phyloP scores from a whole-genome alignment of 2,329 filamentous ascomycete species.

The Colletotrichum sp. region DNA sequence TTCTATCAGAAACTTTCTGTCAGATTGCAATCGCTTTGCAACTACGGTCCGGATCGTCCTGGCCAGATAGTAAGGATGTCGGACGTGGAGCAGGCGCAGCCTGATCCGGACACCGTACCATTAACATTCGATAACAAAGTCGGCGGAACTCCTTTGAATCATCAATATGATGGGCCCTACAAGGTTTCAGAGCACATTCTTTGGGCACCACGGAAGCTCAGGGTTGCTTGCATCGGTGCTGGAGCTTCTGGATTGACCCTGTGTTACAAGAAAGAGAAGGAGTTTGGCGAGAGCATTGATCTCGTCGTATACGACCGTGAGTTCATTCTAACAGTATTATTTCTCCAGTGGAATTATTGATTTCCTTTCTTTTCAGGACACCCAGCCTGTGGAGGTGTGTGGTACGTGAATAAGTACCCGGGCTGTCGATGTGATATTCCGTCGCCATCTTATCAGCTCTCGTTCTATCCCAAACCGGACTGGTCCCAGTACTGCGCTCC shows the following conservation, averaged over 20 bases:
- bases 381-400: constrained; percentile 32
- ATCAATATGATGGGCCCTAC: neutral
- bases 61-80: neutral
- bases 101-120: neutral
- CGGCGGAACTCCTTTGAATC: neutral
- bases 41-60: neutral
- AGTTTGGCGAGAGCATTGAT: constrained; percentile 16
- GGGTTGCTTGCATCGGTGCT: constrained; percentile 3
- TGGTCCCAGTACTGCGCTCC: constrained; percentile 47
- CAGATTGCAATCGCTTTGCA: neutral
- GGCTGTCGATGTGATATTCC: constrained; percentile 38
- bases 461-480: constrained; percentile 48
- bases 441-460: constrained; percentile 48
- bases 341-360: neutral
- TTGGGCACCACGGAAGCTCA: neutral
- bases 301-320: constrained; percentile 27
- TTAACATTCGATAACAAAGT: neutral
- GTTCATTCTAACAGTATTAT: neutral
- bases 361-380: neutral
- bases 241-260: constrained; percentile 11
- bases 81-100: neutral
- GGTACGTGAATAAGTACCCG: constrained; percentile 40
- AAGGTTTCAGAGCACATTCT: neutral
- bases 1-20: neutral
- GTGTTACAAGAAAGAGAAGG: constrained; percentile 16